phyloP scores from a whole-genome alignment of 345 rosid species.

The Populus nigra region DNA sequence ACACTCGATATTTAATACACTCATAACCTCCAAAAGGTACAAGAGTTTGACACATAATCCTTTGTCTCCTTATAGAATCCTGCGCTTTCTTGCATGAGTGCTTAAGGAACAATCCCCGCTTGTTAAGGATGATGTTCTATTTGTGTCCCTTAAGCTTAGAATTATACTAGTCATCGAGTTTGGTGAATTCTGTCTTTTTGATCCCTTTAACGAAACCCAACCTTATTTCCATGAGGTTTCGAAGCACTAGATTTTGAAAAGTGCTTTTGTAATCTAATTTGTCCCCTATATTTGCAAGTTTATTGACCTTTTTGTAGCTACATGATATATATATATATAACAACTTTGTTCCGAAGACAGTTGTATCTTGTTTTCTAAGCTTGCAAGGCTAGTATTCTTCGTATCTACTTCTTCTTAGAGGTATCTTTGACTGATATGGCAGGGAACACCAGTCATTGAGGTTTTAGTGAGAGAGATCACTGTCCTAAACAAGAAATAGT shows the following conservation, averaged over 20 bases:
- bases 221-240: conserved; percentile 35
- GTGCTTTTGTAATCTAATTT: conserved; percentile 25
- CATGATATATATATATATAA: conserved; percentile 12
- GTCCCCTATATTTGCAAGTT: conserved; percentile 16
- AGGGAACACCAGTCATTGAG: not conserved
- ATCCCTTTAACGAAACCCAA: not conserved
- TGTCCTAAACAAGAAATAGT: not conserved
- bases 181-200: conserved; percentile 27
- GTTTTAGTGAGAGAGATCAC: not conserved
- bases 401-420: not conserved
- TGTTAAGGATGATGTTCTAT: conserved; percentile 32
- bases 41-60: conserved; percentile 6
- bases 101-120: conserved; percentile 35
- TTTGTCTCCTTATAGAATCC: conserved; percentile 12
- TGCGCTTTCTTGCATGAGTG: conserved; percentile 32
- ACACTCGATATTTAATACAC: not conserved
- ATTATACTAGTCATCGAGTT: conserved; percentile 24
- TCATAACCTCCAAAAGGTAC: not conserved
- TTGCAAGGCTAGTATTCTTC: conserved; percentile 12
- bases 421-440: not conserved
- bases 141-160: conserved; percentile 20
- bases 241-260: conserved; percentile 43
- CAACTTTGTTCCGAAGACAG: conserved; percentile 10
- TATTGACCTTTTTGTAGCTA: not conserved
- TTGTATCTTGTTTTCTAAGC: conserved; percentile 6